phyloP scores from a whole-genome alignment of 805 yeast species.

The Candida pseudoglaebosa region DNA sequence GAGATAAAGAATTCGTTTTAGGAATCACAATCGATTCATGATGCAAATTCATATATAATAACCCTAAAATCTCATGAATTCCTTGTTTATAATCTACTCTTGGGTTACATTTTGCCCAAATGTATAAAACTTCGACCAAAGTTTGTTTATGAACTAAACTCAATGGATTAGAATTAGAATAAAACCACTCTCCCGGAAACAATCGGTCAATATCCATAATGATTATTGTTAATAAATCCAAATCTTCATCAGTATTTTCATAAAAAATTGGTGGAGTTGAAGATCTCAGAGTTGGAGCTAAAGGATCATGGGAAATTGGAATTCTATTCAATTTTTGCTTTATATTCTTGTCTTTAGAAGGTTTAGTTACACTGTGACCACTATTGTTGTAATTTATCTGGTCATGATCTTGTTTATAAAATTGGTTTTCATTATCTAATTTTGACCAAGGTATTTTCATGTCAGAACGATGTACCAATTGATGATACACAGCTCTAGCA shows the following conservation, averaged over 20 bases:
- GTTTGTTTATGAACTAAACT: slow-evolving; percentile 20
- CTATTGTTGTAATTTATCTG: background rate
- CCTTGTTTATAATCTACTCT: slow-evolving; percentile 52
- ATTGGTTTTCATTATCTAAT: slow-evolving; percentile 26
- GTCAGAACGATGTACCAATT: slow-evolving; percentile 24
- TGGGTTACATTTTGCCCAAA: slow-evolving; percentile 49
- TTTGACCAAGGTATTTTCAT: slow-evolving; percentile 37
- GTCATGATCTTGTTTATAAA: slow-evolving; percentile 17
- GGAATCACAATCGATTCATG: slow-evolving; percentile 32
- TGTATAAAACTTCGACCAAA: slow-evolving; percentile 41
- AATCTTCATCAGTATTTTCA: slow-evolving; percentile 20
- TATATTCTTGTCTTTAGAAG: background rate
- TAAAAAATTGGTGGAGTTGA: background rate
- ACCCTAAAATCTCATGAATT: slow-evolving; percentile 50
- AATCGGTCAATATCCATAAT: slow-evolving; percentile 51
- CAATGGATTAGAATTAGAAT: slow-evolving; percentile 15
- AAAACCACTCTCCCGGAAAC: slow-evolving; percentile 44
- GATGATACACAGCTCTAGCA: slow-evolving; percentile 32
- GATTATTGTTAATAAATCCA: slow-evolving; percentile 39
- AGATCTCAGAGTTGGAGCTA: background rate
- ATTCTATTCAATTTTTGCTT: background rate
- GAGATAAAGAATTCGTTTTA: slow-evolving; percentile 19
- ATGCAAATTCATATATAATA: slow-evolving; percentile 39
- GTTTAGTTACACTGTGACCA: slow-evolving; percentile 6
- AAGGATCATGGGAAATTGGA: background rate